Evolutionary conservation across 2,329 filamentous ascomycete genomes (phyloP), one percentile per base, ranked within the genome.

Genomic region (Berkeleyomyces rouxiae): DNA sequence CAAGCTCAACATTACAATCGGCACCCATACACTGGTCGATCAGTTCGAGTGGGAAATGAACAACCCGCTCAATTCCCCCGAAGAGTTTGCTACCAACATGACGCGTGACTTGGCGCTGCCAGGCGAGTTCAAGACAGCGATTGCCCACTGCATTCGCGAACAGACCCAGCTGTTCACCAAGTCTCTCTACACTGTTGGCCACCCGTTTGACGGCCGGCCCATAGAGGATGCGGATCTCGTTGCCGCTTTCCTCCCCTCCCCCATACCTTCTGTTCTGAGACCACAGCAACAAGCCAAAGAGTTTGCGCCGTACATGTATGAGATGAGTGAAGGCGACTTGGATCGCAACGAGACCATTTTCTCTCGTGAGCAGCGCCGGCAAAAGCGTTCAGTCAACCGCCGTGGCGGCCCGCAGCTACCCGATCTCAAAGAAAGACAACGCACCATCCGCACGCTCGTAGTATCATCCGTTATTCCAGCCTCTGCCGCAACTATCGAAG

Each of bases 1-100:
- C 74, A 97, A 96, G 74, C 79, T 99, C 59, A 96, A 97, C 74
- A 96, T 99, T 70, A 97, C 93, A 5, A 96, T 99, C 70, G 93
- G 92, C 47, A 87, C 89, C 66, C 89, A 95, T 70, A 97, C 91
- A 0, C 78, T 99, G 36, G 86, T 96, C 43, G 93, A 99, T 70
- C 93, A 97, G 71, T 97, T 99, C 66, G 93, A 99, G 74, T 99
- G 93, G 93, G 93, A 99, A 69, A 90, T 97, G 71, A 97, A 97
- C 74, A 95, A 96, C 71, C 87, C 91, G 0, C 77, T 86, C 62
- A 99, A 99, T 72, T 95, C 88, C 0, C 90, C 93, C 2, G 93
- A 99, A 74, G 90, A 95, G 64, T 99, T 99, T 72, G 93, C 93
- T 36, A 78, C 82, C 65, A 85, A 85, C 71, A 95, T 97, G 89